Evolutionary conservation across 108 stramenopile species (phyloP), one percentile per base, ranked within the genome.

Genomic region (Cylindrotheca closterium): DNA sequence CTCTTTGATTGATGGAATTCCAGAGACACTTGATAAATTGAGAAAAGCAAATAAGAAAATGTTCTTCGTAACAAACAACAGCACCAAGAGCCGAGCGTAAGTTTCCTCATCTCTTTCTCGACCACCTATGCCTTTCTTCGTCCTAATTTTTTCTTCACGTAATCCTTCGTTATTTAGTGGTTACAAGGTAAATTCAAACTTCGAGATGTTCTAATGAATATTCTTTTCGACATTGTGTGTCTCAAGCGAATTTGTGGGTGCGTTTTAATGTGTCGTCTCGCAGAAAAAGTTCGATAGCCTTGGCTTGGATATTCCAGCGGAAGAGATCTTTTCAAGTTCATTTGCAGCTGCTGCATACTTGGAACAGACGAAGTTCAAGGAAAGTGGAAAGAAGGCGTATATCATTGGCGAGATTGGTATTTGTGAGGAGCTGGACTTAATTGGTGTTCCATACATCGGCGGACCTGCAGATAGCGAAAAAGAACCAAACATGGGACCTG

Each of bases 51-150:
- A 97, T 19, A 98, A 98, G 79, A 87, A 92, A 63, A 91, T 94
- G 74, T 97, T 95, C 75, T 99, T 99, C 63, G 96, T 99, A 37
- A 99, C 98, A 60, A 99, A 99, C 85, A 98, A 98, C 73, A 93
- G 94, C 27, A 96, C 96, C 59, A 99, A 99, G 80, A 86, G 84
- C 28, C 94, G 97, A 19, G 77, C 77, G 18, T 42, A 42, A 91
- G 94, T 17, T 95, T 92, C 83, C 91, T 91, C 63, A 82, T 82
- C 68, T 42, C n/a, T 92, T 92, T 68, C 92, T 94, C 70, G 93
- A 92, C 69, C 73, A 67, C 21, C 81, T 94, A 10, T 91, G 93
- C n/a, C 66, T 94, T n/a, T n/a, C n/a, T n/a, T n/a, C n/a, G n/a
- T n/a, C n/a, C n/a, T n/a, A n/a, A n/a, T n/a, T n/a, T n/a, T n/a